Evolutionary conservation across 1,139 yeast genomes (phyloP).

Genomic region (Pichia sp.): DNA sequence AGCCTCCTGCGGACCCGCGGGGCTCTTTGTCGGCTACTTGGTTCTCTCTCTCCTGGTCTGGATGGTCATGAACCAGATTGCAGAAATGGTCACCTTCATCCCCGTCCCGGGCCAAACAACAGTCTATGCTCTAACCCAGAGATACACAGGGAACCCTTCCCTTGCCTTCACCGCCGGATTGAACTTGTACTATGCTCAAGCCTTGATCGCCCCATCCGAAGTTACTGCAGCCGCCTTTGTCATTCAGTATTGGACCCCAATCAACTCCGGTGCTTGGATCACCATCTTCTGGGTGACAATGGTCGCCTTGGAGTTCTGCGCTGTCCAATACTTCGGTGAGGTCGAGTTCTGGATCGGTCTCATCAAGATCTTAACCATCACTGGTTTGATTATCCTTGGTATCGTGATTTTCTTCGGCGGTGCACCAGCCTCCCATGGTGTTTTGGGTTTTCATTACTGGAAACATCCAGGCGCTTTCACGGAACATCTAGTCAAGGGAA

Average conservation of each 20-base stretch:
- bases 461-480: constrained; percentile 35
- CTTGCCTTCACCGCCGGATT: constrained; percentile 41
- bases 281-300: constrained; percentile 39
- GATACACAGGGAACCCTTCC: constrained; percentile 25
- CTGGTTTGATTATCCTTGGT: constrained; percentile 34
- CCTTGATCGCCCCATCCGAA: constrained; percentile 48
- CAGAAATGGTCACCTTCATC: constrained; percentile 59
- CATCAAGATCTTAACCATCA: constrained; percentile 36
- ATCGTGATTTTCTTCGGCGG: constrained; percentile 43
- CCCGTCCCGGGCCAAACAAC: constrained; percentile 45
- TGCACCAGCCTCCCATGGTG: constrained; percentile 31
- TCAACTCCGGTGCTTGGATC: constrained; percentile 44
- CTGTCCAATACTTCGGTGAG: constrained; percentile 47
- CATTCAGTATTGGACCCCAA: constrained; percentile 44
- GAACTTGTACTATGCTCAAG: constrained; percentile 46
- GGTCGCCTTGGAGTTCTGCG: constrained; percentile 39
- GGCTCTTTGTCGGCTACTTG: constrained; percentile 46
- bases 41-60: constrained; percentile 50
- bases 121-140: constrained; percentile 20
- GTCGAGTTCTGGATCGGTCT: constrained; percentile 50
- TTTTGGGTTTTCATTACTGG: constrained; percentile 39
- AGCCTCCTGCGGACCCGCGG: constrained; percentile 48
- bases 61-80: constrained; percentile 54
- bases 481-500: constrained; percentile 41
- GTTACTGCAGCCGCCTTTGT: constrained; percentile 50